These are phyloP conservation scores for Rhytidiadelphus loreus DNA, from an alignment of 225 moss, liverwort and hornwort genomes.

Conservation along the genomic window DNA sequence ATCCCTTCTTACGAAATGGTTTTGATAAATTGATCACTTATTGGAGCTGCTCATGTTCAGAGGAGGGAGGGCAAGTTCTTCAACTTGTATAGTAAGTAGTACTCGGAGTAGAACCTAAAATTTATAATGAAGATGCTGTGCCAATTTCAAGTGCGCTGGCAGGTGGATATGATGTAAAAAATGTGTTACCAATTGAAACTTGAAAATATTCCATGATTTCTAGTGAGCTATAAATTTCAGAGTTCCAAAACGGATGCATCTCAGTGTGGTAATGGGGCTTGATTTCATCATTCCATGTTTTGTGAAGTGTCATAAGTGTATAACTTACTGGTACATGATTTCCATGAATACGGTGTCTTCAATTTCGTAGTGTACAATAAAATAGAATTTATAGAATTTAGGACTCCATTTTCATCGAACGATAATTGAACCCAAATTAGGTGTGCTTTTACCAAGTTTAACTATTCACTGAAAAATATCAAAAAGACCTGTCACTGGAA, in stretches of 20 bases:
- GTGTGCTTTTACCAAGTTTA: not conserved
- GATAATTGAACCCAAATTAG: not conserved
- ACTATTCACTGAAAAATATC: not conserved
- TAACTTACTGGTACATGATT: too few relatives aligned
- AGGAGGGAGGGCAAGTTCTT: not conserved
- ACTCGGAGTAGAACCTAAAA: not conserved
- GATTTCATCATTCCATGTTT: not conserved
- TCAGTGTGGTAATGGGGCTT: not conserved
- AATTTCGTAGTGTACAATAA: not conserved
- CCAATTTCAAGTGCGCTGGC: not conserved
- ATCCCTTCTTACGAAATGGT: not conserved
- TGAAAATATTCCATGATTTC: not conserved
- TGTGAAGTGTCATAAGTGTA: too few relatives aligned
- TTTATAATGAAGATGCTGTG: not conserved
- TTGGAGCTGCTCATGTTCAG: not conserved
- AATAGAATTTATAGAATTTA: not conserved
- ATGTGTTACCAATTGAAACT: not conserved
- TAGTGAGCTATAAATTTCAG: not conserved
- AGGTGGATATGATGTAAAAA: not conserved
- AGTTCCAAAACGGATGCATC: not conserved
- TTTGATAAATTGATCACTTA: not conserved
- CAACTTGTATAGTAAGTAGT: not conserved
- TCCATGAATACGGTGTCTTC: not conserved
- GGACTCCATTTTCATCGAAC: not conserved
- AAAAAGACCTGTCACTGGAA: not conserved